phyloP scores from a whole-genome alignment of 306 rosid species.

The Purshia tridentata region DNA sequence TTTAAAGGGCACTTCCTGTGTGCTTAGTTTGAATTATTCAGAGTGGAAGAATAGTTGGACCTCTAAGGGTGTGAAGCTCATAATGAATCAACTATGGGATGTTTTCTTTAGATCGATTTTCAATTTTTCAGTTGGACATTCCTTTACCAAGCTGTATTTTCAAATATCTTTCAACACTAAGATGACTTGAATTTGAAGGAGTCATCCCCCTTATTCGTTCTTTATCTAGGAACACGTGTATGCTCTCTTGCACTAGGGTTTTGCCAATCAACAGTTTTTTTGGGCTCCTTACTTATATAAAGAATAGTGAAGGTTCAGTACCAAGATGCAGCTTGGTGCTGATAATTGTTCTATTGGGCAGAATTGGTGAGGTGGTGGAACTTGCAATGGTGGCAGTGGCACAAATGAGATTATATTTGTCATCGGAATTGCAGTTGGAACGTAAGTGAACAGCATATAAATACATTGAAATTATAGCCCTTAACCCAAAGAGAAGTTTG shows the following conservation, averaged over 20 bases:
- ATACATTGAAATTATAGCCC: background rate
- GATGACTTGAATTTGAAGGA: background rate
- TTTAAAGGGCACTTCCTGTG: background rate
- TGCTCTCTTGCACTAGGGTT: background rate
- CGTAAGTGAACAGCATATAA: background rate
- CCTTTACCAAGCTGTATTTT: background rate
- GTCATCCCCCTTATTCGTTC: background rate
- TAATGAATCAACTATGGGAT: background rate
- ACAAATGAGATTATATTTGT: background rate
- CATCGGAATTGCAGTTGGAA: background rate
- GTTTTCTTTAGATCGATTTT: background rate
- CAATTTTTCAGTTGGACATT: conserved; percentile 1
- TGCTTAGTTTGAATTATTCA: background rate
- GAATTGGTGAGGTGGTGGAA: background rate
- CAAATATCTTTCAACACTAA: background rate
- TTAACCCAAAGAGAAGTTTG: background rate
- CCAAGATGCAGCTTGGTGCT: background rate
- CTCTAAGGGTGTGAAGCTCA: background rate
- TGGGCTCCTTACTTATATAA: background rate
- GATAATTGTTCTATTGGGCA: background rate
- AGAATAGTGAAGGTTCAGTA: background rate
- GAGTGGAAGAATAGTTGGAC: background rate
- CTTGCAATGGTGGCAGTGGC: background rate
- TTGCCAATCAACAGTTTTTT: background rate
- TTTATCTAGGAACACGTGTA: background rate